phyloP scores from a whole-genome alignment of 345 rosid species.

The Eucalyptus sp. region DNA sequence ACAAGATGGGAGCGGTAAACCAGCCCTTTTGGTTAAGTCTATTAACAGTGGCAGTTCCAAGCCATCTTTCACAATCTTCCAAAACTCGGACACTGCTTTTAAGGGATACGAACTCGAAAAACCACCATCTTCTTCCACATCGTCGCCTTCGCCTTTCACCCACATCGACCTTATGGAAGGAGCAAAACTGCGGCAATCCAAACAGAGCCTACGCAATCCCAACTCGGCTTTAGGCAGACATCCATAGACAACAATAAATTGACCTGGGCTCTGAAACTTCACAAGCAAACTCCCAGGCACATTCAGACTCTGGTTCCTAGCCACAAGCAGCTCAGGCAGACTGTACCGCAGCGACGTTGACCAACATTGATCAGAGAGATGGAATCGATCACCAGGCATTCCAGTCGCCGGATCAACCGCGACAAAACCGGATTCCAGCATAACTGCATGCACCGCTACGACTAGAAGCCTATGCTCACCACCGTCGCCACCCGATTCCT shows the following conservation, averaged over 20 bases:
- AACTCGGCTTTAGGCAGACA: constrained; percentile 12
- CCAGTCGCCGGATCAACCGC: constrained; percentile 20
- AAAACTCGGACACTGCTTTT: constrained; percentile 39
- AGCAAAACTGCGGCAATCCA: constrained; percentile 28
- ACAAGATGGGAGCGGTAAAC: background rate
- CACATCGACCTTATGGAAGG: constrained; percentile 21
- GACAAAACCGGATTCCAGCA: constrained; percentile 56
- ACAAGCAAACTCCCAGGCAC: constrained; percentile 16
- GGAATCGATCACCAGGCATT: constrained; percentile 14
- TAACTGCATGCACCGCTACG: constrained; percentile 50
- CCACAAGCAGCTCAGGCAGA: constrained; percentile 33
- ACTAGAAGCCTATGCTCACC: constrained; percentile 24
- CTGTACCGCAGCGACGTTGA: constrained; percentile 33
- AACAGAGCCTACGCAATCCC: constrained; percentile 14
- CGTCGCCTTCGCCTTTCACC: background rate
- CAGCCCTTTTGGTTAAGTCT: background rate
- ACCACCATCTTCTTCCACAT: background rate
- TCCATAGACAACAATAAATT: constrained; percentile 43
- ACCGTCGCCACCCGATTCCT: constrained; percentile 24
- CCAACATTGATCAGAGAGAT: constrained; percentile 17
- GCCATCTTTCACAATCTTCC: constrained; percentile 65
- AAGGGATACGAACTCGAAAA: background rate
- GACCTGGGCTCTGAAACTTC: constrained; percentile 36
- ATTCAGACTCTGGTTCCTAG: background rate
- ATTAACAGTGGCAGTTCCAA: background rate